Conservation (phyloP, 352 stramenopile species). For the Pythium biforme region DNA sequence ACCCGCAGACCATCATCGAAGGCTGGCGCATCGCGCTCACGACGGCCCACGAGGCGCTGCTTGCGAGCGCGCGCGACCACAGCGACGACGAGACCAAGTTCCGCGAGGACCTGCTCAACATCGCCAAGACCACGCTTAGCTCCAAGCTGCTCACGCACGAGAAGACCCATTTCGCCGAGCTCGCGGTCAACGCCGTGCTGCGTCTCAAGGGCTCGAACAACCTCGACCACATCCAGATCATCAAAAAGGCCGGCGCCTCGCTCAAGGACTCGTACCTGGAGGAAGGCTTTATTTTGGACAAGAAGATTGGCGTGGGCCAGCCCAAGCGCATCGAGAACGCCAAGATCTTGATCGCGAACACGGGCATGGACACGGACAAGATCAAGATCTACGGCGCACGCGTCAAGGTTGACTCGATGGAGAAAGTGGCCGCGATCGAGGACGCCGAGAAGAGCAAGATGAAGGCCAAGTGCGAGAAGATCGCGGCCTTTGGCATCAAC, state of each 20-base stretch:
- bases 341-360: conserved; percentile 99
- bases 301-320: conserved; percentile 95
- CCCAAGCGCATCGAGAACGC: conserved; percentile 97
- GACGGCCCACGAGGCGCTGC: conserved; percentile 90
- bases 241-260: conserved; percentile 97
- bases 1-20: conserved; percentile 98
- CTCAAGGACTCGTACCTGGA: conserved; percentile 98
- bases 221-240: conserved; percentile 98
- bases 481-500: conserved; percentile 97
- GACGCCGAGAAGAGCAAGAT: conserved; percentile 99
- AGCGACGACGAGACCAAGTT: conserved; percentile 84
- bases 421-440: conserved; percentile 99
- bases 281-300: conserved; percentile 98
- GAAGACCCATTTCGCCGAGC: conserved; percentile 96
- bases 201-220: conserved; percentile 94
- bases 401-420: conserved; percentile 98
- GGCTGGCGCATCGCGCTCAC: conserved; percentile 95
- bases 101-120: conserved; percentile 95
- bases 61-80: conserved; percentile 83
- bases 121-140: conserved; percentile 96
- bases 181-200: conserved; percentile 97
- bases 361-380: conserved; percentile 99
- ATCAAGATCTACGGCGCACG: conserved; percentile 99
- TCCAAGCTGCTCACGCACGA: conserved; percentile 98
- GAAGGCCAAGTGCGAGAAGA: conserved; percentile 98